These are phyloP conservation scores for Picea abies DNA, from an alignment of 83 land plant species.

Conservation along the genomic window DNA sequence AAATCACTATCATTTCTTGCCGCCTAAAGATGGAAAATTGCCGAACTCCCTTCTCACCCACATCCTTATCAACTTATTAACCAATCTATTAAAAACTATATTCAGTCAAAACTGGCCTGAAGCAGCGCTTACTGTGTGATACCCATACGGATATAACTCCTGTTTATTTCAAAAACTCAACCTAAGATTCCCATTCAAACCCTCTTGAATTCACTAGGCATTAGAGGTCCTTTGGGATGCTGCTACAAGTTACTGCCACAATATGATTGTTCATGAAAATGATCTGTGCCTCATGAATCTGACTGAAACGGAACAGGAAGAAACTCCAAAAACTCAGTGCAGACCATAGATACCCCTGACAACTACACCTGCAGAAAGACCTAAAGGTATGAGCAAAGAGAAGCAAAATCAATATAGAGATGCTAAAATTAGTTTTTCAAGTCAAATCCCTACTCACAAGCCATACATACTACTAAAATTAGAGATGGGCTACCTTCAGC, in stretches of 20 bases:
- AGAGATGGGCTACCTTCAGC: conserved; percentile 8
- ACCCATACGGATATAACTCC: background rate
- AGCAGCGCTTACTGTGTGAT: background rate
- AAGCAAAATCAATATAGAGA: background rate
- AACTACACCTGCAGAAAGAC: conserved; percentile 5
- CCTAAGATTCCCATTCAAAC: background rate
- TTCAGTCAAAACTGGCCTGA: background rate
- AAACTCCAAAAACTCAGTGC: background rate
- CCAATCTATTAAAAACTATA: background rate
- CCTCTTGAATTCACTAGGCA: conserved; percentile 6
- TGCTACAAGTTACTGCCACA: background rate
- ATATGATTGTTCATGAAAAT: conserved; percentile 1
- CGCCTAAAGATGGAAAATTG: background rate
- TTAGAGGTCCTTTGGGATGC: background rate
- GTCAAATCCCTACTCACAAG: background rate
- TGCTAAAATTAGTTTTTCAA: background rate
- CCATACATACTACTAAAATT: background rate
- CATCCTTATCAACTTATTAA: background rate
- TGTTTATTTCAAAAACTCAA: background rate
- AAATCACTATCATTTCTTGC: background rate
- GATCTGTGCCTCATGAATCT: background rate
- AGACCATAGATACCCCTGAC: background rate
- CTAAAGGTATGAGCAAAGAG: background rate
- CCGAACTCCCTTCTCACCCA: background rate
- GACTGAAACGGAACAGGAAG: background rate